Conservation (phyloP, 2,329 filamentous ascomycete genomes). For the Rhinocladiella mackenziei region DNA sequence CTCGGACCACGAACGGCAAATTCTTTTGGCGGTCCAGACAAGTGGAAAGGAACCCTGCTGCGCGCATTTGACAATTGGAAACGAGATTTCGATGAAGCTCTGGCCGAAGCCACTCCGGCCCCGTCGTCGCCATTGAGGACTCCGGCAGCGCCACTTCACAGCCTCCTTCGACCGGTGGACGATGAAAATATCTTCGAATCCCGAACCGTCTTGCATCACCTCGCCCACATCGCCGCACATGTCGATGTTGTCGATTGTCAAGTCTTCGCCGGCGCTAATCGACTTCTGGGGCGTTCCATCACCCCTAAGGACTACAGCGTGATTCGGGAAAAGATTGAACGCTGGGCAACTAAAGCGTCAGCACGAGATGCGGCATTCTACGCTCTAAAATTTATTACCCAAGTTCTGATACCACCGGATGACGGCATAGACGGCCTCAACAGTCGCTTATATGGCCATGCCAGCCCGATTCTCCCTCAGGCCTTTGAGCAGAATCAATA, state of each 20-base stretch:
- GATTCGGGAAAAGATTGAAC: constrained; percentile 72
- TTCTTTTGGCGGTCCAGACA: constrained; percentile 79
- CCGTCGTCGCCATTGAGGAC: constrained; percentile 41
- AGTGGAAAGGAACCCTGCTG: constrained; percentile 82
- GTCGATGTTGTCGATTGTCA: constrained; percentile 97
- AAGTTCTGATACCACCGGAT: constrained; percentile 66
- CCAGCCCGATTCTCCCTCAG: constrained; percentile 29
- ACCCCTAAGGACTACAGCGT: constrained; percentile 74
- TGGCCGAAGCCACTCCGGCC: constrained; percentile 53
- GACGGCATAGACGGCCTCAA: constrained; percentile 34
- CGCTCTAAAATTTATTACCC: constrained; percentile 79
- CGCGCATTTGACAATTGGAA: constrained; percentile 93
- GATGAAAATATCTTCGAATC: constrained; percentile 79
- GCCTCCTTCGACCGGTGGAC: constrained; percentile 39
- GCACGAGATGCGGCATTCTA: constrained; percentile 91
- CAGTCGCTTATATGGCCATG: constrained; percentile 34
- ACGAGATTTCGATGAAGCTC: constrained; percentile 77
- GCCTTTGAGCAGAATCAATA: constrained; percentile 53
- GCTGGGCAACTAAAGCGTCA: constrained; percentile 82
- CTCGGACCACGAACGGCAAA: constrained; percentile 65
- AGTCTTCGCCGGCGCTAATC: constrained; percentile 83
- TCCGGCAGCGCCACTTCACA: constrained; percentile 40
- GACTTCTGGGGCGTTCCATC: constrained; percentile 80
- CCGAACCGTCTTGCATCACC: constrained; percentile 81
- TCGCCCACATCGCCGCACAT: constrained; percentile 97